Base-by-base conservation (phyloP, 176 grass and related monocot species). In the Oryza punctata region DNA sequence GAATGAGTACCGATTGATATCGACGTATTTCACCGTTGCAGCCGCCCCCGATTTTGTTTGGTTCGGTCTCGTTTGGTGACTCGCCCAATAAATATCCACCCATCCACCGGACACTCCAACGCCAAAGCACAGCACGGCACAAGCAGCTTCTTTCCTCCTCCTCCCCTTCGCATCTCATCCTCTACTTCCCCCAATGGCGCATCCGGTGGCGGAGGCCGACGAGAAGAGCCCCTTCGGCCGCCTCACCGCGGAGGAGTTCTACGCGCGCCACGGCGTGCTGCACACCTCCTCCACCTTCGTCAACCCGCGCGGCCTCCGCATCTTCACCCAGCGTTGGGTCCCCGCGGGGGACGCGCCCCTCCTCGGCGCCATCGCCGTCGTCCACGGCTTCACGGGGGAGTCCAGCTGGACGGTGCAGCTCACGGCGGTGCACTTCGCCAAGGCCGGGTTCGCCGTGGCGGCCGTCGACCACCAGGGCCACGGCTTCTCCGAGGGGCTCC, bases 401-500 rank as follows among this genome's bases (percentile, higher is more conserved):
- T 97, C 94, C 16, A 87, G 87, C 84, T 97, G 92, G 92, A 88
- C 85, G 12, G 65, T 94, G 0, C 90, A 88, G 75, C 92, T 94
- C 24, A 91, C 92, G 0, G 88, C 95, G 6, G 92, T 97, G 6
- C 86, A 92, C 90, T 33, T 97, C 65, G 95, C 95, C 33, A 89
- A 83, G 71, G 59, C 84, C 10, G 95, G 95, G 2, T 97, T 97
- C 69, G 95, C 95, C 7, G 90, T 97, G 0, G 92, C 69, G 1
- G 95, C 92, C 40, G 69, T 97, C 0, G 95, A 97, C 85, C 92
- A 97, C 92, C 95, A 92, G 65, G 95, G 92, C 12, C 95, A 97
- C 81, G 95, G 95, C 64, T 89, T 92, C 78, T 97, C 95, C 19
- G 92, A 94, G 1, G 95, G 92, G 27, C 90, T 97, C 2, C 50